Base-by-base conservation (phyloP, 805 yeast species). In the Metschnikowia chrysomelidarum region DNA sequence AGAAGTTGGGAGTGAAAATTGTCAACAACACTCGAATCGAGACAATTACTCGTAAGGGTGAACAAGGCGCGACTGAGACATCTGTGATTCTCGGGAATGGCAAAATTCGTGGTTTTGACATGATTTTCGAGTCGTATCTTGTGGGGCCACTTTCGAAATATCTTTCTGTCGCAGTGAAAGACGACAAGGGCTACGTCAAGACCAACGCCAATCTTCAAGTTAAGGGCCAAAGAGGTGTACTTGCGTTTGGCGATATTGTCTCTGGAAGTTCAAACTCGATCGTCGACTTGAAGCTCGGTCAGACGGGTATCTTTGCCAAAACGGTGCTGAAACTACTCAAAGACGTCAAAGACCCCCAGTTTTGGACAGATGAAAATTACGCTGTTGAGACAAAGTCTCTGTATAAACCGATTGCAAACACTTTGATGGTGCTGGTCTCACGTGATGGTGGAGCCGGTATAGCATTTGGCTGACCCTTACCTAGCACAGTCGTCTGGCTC, bases 191-290 rank as follows among this genome's bases (percentile, higher is more conserved):
- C 4, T 63, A 40, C 40, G 47, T 63, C 22, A 20, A 41, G 7
- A 55, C 62, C 2, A 58, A 61, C 38, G 48, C 50, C 8, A 30
- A 49, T 32, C 49, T 62, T 12, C 28, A 49, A 7, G 54, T 60
- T 11, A 39, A 51, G 22, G 50, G 48, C 4, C 36, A 50, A 31
- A 36, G 40, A 8, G 44, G 61, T 13, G 62, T 64, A 5, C 15
- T 60, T 13, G 67, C 57, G 5, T 26, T 62, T 7, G 71, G 70
- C 18, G 70, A 65, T 41, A 50, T 64, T 24, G 36, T 53, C 4
- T 34, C 54, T 2, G 44, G 47, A 7, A 46, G 56, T 2, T 33
- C 30, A 8, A 41, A 41, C 12, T 43, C 60, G 5, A 4, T 59
- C 9, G 50, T 54, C 8, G 66, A 62, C 38, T 19, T 64, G 13